A percentile compares a stretch with the other conserved stretches of the same genome.
Evolutionary conservation across 192 early-diverging fungal species (phyloP).

Genomic region (Gryganskiella cystojenkinii): DNA sequence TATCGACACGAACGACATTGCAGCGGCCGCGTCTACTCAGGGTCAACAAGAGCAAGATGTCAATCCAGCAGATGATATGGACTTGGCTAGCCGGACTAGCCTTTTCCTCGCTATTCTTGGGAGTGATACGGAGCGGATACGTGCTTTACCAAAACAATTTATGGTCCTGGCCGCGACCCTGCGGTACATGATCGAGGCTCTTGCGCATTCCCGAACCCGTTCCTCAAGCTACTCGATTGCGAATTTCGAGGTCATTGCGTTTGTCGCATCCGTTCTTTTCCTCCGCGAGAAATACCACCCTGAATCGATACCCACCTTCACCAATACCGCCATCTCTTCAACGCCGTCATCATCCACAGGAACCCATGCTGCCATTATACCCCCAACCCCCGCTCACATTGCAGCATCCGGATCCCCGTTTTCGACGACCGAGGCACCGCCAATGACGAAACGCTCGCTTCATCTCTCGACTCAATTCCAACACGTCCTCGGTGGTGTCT

Average conservation of each 20-base stretch:
- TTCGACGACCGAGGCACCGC: constrained; percentile 27
- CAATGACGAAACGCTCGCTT: constrained; percentile 51
- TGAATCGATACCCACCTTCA: constrained; percentile 8
- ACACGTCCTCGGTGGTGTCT: constrained; percentile 44
- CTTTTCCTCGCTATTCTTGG: constrained; percentile 43
- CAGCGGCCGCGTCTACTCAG: too few relatives aligned
- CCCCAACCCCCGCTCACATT: too few relatives aligned
- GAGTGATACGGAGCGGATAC: constrained; percentile 23
- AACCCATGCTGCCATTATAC: too few relatives aligned
- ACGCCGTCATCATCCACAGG: neutral
- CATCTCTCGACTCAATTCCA: constrained; percentile 60
- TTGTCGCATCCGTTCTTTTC: constrained; percentile 57
- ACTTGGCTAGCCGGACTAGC: constrained; percentile 37
- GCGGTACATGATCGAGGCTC: constrained; percentile 55
- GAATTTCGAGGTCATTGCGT: constrained; percentile 60
- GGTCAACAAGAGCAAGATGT: neutral
- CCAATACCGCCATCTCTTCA: neutral
- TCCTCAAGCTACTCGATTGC: constrained; percentile 37
- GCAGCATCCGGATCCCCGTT: neutral
- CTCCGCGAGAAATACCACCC: constrained; percentile 37
- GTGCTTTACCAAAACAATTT: constrained; percentile 24
- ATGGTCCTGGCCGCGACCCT: constrained; percentile 48
- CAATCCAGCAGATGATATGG: constrained; percentile 1
- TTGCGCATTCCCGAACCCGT: constrained; percentile 42
- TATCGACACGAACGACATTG: neutral